Evolutionary conservation across 768 basidiomycete species (phyloP).

Genomic region (Suillus tomentosus): DNA sequence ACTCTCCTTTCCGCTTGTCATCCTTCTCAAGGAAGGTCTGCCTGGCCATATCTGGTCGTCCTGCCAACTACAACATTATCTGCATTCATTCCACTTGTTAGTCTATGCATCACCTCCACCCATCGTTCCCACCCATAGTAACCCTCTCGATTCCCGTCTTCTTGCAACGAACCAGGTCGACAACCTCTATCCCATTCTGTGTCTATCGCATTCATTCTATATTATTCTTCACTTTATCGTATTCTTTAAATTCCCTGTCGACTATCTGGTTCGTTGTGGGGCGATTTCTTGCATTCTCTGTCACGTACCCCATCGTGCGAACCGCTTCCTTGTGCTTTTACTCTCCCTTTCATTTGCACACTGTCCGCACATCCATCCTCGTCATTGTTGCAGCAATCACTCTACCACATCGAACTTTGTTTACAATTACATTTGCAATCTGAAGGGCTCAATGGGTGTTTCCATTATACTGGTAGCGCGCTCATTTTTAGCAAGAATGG

Average conservation of each 20-base stretch:
- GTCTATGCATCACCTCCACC: slow-evolving; percentile 56
- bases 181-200: slow-evolving; percentile 45
- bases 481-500: slow-evolving; percentile 9
- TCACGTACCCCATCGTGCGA: slow-evolving; percentile 12
- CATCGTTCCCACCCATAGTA: slow-evolving; percentile 40
- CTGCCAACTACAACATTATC: slow-evolving; percentile 38
- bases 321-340: slow-evolving; percentile 21
- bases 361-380: slow-evolving; percentile 33
- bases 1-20: slow-evolving; percentile 11
- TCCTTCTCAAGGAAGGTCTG: slow-evolving; percentile 19
- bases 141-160: slow-evolving; percentile 43
- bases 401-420: slow-evolving; percentile 42
- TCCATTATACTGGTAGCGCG: slow-evolving; percentile 15
- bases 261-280: slow-evolving; percentile 37
- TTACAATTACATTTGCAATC: slow-evolving; percentile 35
- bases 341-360: slow-evolving; percentile 30
- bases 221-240: slow-evolving; percentile 86
- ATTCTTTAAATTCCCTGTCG: slow-evolving; percentile 44
- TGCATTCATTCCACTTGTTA: slow-evolving; percentile 46
- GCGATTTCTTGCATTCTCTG: slow-evolving; percentile 31
- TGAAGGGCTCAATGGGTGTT: slow-evolving; percentile 34
- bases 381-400: slow-evolving; percentile 50
- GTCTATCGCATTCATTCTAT: slow-evolving; percentile 60
- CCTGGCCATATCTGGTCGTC: slow-evolving; percentile 19
- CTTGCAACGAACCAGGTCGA: slow-evolving; percentile 54